Evolutionary conservation across 2,329 filamentous ascomycete species (phyloP).

Genomic region (Fusarium sp.): DNA sequence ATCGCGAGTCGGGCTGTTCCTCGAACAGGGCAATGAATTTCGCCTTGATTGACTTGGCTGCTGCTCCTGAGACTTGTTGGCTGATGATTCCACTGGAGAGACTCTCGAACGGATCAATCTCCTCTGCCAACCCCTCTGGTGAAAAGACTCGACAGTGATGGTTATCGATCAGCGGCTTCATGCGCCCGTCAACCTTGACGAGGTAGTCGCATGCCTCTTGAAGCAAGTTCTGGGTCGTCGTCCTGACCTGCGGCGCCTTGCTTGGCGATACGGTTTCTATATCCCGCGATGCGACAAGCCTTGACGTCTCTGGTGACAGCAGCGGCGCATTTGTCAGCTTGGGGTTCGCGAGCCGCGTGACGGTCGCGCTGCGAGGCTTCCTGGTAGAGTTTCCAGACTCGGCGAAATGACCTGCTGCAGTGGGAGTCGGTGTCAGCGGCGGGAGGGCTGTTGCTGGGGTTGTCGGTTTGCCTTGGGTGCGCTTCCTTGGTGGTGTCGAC

Average conservation of each 20-base stretch:
- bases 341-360: conserved; percentile 71
- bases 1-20: conserved; percentile 55
- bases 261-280: conserved; percentile 59
- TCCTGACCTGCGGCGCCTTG: conserved; percentile 50
- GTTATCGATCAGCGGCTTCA: conserved; percentile 78
- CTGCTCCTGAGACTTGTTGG: conserved; percentile 95
- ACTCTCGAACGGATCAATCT: conserved; percentile 88
- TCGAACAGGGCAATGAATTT: conserved; percentile 84
- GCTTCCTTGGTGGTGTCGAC: conserved; percentile 49
- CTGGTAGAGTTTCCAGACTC: conserved; percentile 45
- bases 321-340: conserved; percentile 76
- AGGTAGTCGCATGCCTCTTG: conserved; percentile 81
- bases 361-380: conserved; percentile 55
- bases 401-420: conserved; percentile 55
- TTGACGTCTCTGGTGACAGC: conserved; percentile 77
- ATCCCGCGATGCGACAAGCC: conserved; percentile 65
- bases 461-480: conserved; percentile 33
- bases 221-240: conserved; percentile 79
- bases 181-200: conserved; percentile 76
- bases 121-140: conserved; percentile 82
- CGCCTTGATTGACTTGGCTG: conserved; percentile 87
- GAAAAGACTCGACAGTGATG: conserved; percentile 85
- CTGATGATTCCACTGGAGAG: conserved; percentile 91
- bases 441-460: conserved; percentile 43
- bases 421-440: conserved; percentile 62